Base-by-base conservation (phyloP, 176 grass and related monocot species). In the Leersia perrieri region DNA sequence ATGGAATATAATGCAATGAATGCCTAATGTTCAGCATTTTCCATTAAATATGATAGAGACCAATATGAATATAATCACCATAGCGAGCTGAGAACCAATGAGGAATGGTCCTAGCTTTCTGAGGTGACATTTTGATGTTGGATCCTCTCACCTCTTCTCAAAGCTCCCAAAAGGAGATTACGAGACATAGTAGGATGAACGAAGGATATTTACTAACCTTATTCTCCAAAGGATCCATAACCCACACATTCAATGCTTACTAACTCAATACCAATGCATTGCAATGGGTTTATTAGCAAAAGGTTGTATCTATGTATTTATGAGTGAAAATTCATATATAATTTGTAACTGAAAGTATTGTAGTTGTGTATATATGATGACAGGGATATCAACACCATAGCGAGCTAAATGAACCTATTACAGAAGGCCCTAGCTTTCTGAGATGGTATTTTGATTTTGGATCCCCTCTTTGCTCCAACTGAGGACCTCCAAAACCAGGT, bases 31-130 rank as follows among this genome's bases (percentile, higher is more conserved):
- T 87, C 29, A 74, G 25, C 9, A 14, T 3, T 63, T 9, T 20
- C 18, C 5, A 29, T 81, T 33, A 53, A 53, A n/a, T 9, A 66
- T 6, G 9, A 33, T 18, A 80, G 0, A 22, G 42, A 68, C 25
- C 39, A 1, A 36, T 27, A 5, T 18, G 16, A 74, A 6, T 89
- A 73, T 85, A 60, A 45, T 67, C 88, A 85, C 34, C 87, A 81
- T 85, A 89, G 82, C 87, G 87, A 89, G 87, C 87, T 66, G 58
- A 77, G 58, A 77, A 64, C 77, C 65, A 81, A 81, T 29, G 65
- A 58, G 60, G 22, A 89, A 81, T 75, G 42, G 65, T 10, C 34
- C 77, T 70, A 60, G 77, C 87, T 89, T 89, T 89, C 87, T 89
- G 82, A 89, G 82, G 70, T 20, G 64, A 72, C 77, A 81, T 81